phyloP scores from a whole-genome alignment of 202 grass and related monocot species.

The Schoenoplectus triqueter region DNA sequence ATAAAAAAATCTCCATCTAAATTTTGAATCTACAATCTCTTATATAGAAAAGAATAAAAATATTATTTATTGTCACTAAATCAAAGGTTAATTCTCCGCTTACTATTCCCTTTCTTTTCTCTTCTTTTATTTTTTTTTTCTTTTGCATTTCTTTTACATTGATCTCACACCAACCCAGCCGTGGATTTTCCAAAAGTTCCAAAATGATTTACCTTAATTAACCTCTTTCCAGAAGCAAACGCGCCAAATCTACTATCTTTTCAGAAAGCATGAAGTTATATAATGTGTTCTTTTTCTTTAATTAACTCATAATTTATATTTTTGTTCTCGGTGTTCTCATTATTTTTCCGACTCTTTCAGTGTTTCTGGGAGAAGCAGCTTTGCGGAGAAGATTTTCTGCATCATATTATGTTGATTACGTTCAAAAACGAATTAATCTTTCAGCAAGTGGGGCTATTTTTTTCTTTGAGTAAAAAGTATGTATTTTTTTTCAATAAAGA shows the following conservation, averaged over 20 bases:
- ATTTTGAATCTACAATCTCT: no score
- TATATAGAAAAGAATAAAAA: no score
- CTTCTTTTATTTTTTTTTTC: background rate
- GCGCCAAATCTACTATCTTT: background rate
- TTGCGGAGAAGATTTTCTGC: background rate
- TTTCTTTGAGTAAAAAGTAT: background rate
- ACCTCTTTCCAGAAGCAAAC: background rate
- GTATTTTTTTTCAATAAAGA: no score
- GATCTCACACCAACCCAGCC: background rate
- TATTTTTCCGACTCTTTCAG: no score
- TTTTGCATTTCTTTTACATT: background rate
- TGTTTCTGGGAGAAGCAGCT: no score
- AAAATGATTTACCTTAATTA: background rate
- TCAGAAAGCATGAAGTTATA: background rate
- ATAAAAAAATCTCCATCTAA: no score
- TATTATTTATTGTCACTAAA: no score
- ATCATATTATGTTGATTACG: background rate
- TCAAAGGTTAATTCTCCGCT: no score
- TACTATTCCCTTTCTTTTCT: background rate
- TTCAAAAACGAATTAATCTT: background rate
- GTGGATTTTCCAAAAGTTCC: background rate
- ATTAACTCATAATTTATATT: no score
- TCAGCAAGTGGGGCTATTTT: background rate
- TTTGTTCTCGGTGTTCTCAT: no score
- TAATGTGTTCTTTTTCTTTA: no score